Conservation (phyloP, 1,284 basidiomycete genomes). For the Cryptococcus amylolentus region DNA sequence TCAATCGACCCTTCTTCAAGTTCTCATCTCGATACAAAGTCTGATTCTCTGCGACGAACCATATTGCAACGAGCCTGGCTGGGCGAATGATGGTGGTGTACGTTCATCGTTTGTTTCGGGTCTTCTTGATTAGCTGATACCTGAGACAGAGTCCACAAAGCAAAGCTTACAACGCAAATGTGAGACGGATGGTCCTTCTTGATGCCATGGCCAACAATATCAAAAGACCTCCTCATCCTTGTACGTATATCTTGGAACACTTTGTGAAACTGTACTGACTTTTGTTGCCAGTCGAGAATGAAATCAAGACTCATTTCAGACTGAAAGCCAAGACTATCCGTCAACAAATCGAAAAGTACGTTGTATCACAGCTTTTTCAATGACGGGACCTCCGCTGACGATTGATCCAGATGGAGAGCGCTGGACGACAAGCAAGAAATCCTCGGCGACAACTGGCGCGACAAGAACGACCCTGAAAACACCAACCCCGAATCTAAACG, state of each 20-base stretch:
- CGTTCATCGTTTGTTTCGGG: constrained; percentile 39
- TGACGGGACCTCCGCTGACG: background rate
- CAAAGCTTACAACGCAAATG: constrained; percentile 62
- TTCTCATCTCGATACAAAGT: constrained; percentile 80
- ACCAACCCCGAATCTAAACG: background rate
- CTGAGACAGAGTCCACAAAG: constrained; percentile 55
- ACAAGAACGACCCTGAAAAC: background rate
- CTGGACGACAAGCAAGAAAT: constrained; percentile 28
- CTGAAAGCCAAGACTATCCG: constrained; percentile 69
- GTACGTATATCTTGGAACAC: constrained; percentile 21
- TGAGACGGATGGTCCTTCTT: constrained; percentile 79
- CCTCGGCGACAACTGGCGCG: constrained; percentile 2
- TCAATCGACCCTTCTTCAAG: constrained; percentile 77
- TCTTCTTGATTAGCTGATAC: background rate
- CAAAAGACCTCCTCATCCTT: constrained; percentile 62
- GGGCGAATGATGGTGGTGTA: constrained; percentile 67
- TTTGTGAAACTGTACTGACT: background rate
- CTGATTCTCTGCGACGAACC: constrained; percentile 89
- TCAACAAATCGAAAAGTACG: constrained; percentile 67
- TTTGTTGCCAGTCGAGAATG: constrained; percentile 61
- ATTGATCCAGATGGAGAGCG: constrained; percentile 22
- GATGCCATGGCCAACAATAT: constrained; percentile 73
- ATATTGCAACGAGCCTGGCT: constrained; percentile 83
- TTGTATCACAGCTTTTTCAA: background rate
- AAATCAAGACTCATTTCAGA: constrained; percentile 84